Evolutionary conservation across 257 asterid species (phyloP).

Genomic region (Solanum chiquidenum): DNA sequence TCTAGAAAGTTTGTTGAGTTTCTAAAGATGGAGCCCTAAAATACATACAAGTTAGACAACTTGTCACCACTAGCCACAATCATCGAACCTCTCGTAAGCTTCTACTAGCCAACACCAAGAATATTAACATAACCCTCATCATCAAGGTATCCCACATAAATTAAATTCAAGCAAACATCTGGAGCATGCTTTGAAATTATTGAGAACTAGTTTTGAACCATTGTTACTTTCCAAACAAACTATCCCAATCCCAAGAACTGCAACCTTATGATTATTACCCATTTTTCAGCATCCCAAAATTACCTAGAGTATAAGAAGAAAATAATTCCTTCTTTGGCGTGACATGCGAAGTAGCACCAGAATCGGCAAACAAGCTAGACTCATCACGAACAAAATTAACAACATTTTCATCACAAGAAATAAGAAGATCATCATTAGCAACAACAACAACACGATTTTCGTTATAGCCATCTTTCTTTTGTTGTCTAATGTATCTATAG

Average conservation of each 20-base stretch:
- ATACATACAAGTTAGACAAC: no score
- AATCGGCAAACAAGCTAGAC: not conserved
- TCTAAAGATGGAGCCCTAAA: no score
- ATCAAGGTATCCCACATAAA: no score
- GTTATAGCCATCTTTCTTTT: not conserved
- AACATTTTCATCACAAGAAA: not conserved
- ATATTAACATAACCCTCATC: no score
- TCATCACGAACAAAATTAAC: not conserved
- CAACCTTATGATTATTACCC: not conserved
- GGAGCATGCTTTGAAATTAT: not conserved
- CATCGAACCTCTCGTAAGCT: no score
- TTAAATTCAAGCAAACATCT: not conserved
- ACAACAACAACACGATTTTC: no score
- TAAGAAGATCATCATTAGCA: no score
- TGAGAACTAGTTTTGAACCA: not conserved
- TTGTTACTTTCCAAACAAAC: not conserved
- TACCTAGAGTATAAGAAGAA: not conserved
- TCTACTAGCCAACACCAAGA: no score
- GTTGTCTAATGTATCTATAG: not conserved
- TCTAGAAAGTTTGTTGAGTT: no score
- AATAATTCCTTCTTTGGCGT: not conserved
- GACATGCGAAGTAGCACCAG: not conserved
- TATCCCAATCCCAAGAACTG: not conserved
- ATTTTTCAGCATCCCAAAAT: not conserved
- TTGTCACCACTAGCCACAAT: no score